Evolutionary conservation across 768 basidiomycete species (phyloP), one percentile per base, ranked within the genome.

Genomic region (Boletus vermiculosoides): DNA sequence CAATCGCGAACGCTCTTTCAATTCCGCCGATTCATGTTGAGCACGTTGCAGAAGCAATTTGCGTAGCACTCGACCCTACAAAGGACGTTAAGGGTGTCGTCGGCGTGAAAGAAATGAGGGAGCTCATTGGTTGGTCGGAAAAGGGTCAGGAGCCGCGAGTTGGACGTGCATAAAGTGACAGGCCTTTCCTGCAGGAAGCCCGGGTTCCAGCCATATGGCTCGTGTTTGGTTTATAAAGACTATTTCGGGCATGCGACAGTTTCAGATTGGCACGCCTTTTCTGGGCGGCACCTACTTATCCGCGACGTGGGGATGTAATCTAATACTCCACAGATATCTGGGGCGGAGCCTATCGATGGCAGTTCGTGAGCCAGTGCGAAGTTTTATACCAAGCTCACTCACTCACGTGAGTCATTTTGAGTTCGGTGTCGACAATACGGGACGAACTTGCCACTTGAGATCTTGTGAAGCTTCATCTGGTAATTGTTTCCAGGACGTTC

Each of bases 21-120:
- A 87, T 88, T 53, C 92, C 90, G 31, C 95, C 97, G 2, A 84
- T 98, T 42, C 96, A 98, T 66, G 94, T 98, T 22, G 97, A 99
- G 64, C 92, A 94, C 59, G 93, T 98, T 45, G 97, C 89, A 3
- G 84, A 87, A 63, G 92, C 94, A 0, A 81, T 93, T 8, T 85
- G 88, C 57, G 78, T 86, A 20, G 80, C 82, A 36, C 76, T 87
- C 55, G 80, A 85, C 64, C 73, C 74, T 37, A 65, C 67, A 47
- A 76, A 74, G 58, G 78, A 78, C 42, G 74, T 92, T 46, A 69
- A 67, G 51, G 92, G 90, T 42, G 82, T 87, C 22, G 75, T 93
- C 30, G 86, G 80, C 11, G 90, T 94, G 54, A 70, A 68, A 55
- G 77, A 78, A 62, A 95, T 96, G 88, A 80, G 88, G 59, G 78